These are phyloP conservation scores for Thozetella sp. DNA, from an alignment of 495 filamentous ascomycete genomes.

Conservation along the genomic window DNA sequence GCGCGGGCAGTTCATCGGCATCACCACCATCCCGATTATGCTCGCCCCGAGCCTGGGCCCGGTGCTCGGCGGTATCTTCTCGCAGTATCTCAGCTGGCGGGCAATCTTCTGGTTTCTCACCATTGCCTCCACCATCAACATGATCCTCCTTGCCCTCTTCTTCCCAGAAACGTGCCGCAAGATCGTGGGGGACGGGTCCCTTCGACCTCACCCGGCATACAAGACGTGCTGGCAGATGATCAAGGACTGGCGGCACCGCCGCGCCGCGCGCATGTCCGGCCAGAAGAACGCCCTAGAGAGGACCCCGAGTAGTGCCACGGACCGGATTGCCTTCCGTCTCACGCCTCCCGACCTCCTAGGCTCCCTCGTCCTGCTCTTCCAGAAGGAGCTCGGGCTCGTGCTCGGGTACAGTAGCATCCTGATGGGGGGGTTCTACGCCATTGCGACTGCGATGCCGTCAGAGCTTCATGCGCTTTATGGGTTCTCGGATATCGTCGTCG, in stretches of 20 bases:
- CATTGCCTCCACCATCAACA: slow-evolving; percentile 46
- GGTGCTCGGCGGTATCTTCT: slow-evolving; percentile 61
- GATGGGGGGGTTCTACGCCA: slow-evolving; percentile 63
- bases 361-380: slow-evolving; percentile 59
- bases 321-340: slow-evolving; percentile 31
- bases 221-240: slow-evolving; percentile 34
- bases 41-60: slow-evolving; percentile 55
- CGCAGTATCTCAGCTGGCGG: slow-evolving; percentile 65
- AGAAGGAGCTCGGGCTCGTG: slow-evolving; percentile 63
- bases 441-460: slow-evolving; percentile 49
- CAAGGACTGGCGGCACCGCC: slow-evolving; percentile 15
- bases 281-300: neutral
- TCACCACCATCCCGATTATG: slow-evolving; percentile 33
- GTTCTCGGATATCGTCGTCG: slow-evolving; percentile 59
- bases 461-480: slow-evolving; percentile 55
- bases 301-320: neutral
- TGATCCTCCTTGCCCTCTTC: slow-evolving; percentile 41
- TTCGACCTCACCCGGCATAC: slow-evolving; percentile 41
- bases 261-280: neutral
- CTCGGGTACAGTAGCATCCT: slow-evolving; percentile 58
- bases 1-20: slow-evolving; percentile 47
- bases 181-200: slow-evolving; percentile 68
- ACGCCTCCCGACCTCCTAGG: slow-evolving; percentile 57
- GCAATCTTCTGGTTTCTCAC: slow-evolving; percentile 71
- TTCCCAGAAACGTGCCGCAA: slow-evolving; percentile 64